Evolutionary conservation across 768 basidiomycete species (phyloP).

Genomic region (Leccinum subgranulosum): DNA sequence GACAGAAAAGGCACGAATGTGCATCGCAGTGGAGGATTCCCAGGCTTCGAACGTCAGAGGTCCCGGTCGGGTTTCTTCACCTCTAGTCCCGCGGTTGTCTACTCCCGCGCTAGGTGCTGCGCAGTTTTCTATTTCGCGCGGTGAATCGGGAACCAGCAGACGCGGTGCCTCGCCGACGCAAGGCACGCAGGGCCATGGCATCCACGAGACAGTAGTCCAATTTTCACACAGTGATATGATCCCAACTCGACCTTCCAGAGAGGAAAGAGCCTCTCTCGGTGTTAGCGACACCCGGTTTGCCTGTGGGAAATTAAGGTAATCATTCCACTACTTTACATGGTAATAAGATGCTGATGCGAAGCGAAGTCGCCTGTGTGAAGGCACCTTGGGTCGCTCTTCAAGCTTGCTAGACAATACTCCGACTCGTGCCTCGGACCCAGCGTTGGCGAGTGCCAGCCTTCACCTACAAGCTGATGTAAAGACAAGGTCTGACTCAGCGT

Average conservation of each 20-base stretch:
- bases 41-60: background rate
- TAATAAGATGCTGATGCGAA: constrained; percentile 1
- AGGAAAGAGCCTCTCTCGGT: background rate
- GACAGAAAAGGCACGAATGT: background rate
- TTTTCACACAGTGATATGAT: background rate
- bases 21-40: background rate
- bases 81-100: background rate
- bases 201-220: background rate
- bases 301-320: constrained; percentile 1
- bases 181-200: background rate
- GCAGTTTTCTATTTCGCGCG: background rate
- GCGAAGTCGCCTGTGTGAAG: background rate
- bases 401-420: background rate
- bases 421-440: background rate
- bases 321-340: background rate
- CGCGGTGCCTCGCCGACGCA: background rate
- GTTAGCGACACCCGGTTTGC: background rate
- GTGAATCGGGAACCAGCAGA: background rate
- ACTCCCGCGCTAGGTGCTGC: background rate
- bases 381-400: background rate
- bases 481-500: background rate
- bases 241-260: background rate
- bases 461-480: background rate
- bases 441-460: background rate
- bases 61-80: background rate